Evolutionary conservation across 1,284 basidiomycete genomes (phyloP), one percentile per base, ranked within the genome.

Genomic region (Papiliotrema laurentii): DNA sequence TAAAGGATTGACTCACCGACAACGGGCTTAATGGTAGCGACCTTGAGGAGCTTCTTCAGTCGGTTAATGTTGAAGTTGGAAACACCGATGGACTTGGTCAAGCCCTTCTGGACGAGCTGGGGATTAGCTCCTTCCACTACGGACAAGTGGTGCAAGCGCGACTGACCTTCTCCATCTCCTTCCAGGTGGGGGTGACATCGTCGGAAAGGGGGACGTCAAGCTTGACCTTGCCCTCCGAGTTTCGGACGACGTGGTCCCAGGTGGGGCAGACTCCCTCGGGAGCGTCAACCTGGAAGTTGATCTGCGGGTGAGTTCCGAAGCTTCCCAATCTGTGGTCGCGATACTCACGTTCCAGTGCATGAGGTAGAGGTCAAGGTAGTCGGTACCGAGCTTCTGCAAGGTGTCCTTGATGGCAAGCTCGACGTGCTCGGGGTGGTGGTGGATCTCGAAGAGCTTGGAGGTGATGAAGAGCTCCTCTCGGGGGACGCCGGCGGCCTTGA

Each of bases 331-430:
- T 37, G 18, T 21, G 19, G 31, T 37, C 18, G 45, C 13, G 22
- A 11, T 4, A 63, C 68, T 72, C 61, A 55, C 79, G 78, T 66
- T 66, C 84, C 83, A 89, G 76, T 90, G 87, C 82, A 90, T 83
- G 50, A 92, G 78, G 68, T 83, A 87, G 47, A 92, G 77, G 70
- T 92, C 86, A 51, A 91, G 79, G 72, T 91, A 90, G 30, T 80
- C 78, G 4, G 84, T 80, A 47, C 81, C 80, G 39, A 92, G 82
- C 61, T 81, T 79, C 59, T 79, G 74, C 45, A 92, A 77, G 27
- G 86, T 87, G 47, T 78, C 80, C 62, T 85, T 83, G 65, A 86
- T 79, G 4, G 86, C 86, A 10, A 86, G 71, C 0, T 84, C 83
- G 30, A 76, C 80, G 40, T 78, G 74, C 31, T 81, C 79, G 30